These are phyloP conservation scores for Tephrocybe sp. DNA, from an alignment of 768 basidiomycete genomes.

Conservation along the genomic window DNA sequence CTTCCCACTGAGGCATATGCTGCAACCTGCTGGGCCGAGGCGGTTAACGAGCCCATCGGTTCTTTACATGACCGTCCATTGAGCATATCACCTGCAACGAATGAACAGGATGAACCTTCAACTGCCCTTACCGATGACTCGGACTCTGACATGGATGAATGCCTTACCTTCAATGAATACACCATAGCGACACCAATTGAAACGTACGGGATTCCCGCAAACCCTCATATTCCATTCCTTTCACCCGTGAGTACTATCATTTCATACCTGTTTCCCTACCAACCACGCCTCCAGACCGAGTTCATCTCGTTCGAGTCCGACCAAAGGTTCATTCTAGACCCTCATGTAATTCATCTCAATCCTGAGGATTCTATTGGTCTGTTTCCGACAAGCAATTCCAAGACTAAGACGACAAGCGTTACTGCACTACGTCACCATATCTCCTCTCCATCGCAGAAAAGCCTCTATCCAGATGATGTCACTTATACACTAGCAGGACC, in stretches of 20 bases:
- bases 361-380: conserved; percentile 25
- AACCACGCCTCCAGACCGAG: not conserved
- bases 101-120: conserved; percentile 7
- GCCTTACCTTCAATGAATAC: conserved; percentile 23
- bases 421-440: conserved; percentile 24
- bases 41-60: conserved; percentile 13
- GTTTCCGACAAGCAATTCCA: conserved; percentile 24
- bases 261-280: not conserved
- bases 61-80: not conserved
- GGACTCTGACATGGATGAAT: conserved; percentile 27
- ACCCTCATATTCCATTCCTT: not conserved
- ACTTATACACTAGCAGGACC: not conserved
- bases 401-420: conserved; percentile 20
- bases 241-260: conserved; percentile 4
- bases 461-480: not conserved
- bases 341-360: conserved; percentile 18
- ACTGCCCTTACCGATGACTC: conserved; percentile 24
- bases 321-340: conserved; percentile 20
- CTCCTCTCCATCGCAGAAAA: conserved; percentile 19
- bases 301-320: conserved; percentile 1
- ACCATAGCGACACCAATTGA: conserved; percentile 1
- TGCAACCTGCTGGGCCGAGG: conserved; percentile 35
- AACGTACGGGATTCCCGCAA: not conserved
- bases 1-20: conserved; percentile 35
- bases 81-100: not conserved